A percentile compares a stretch with the other conserved stretches of the same genome.
Evolutionary conservation across 495 filamentous ascomycete genomes (phyloP).

Genomic region (Peziza echinospora): DNA sequence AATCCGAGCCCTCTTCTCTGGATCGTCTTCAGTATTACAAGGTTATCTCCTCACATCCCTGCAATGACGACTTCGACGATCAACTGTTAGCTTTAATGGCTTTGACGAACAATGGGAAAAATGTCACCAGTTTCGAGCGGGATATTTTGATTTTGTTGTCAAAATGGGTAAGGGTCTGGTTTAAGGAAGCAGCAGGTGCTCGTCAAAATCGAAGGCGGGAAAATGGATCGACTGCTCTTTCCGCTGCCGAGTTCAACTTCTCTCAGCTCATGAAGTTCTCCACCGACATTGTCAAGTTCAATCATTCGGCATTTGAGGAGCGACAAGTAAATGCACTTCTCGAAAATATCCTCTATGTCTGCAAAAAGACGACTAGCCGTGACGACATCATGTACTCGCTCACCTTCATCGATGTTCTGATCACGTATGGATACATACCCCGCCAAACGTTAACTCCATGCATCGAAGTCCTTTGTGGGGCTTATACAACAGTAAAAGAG

Average conservation of each 20-base stretch:
- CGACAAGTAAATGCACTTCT: conserved; percentile 46
- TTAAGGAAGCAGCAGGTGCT: conserved; percentile 30
- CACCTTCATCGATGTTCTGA: conserved; percentile 54
- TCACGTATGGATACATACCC: conserved; percentile 59
- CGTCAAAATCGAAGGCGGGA: conserved; percentile 22
- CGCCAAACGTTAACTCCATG: conserved; percentile 41
- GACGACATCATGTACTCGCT: conserved; percentile 57
- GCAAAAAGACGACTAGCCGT: conserved; percentile 48
- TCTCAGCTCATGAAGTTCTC: conserved; percentile 49
- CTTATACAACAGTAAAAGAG: conserved; percentile 49
- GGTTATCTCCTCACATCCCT: conserved; percentile 29
- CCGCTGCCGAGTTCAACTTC: conserved; percentile 45
- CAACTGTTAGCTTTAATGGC: conserved; percentile 40
- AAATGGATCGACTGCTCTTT: conserved; percentile 9
- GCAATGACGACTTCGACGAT: conserved; percentile 37
- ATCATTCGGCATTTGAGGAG: conserved; percentile 50
- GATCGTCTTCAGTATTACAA: conserved; percentile 45
- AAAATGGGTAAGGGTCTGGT: conserved; percentile 33
- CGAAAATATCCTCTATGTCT: conserved; percentile 44
- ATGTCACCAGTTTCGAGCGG: conserved; percentile 43
- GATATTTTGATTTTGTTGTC: conserved; percentile 36
- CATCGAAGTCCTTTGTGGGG: conserved; percentile 60
- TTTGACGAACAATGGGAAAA: conserved; percentile 39
- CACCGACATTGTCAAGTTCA: conserved; percentile 64
- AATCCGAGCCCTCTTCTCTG: conserved; percentile 35